Conservation (phyloP, 2,329 filamentous ascomycete species). For the Ophiosphaerella korrae region DNA sequence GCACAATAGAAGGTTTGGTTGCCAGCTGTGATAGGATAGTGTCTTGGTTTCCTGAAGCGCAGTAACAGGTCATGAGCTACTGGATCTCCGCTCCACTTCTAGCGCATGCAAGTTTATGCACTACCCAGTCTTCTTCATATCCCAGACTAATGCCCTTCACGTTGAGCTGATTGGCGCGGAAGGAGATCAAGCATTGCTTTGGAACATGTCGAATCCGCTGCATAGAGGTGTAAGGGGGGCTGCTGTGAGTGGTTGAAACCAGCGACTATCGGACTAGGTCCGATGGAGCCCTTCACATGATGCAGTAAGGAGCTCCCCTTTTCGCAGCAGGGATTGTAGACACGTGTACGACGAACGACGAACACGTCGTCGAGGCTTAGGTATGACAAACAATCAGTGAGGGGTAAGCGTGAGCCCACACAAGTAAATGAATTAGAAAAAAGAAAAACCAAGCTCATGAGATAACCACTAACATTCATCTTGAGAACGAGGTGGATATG, state of each 20-base stretch:
- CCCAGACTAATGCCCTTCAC: background rate
- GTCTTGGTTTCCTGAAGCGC: background rate
- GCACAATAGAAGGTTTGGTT: background rate
- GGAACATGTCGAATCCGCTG: slow-evolving; percentile 14
- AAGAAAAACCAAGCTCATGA: too few species aligned
- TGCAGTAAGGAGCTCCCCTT: background rate
- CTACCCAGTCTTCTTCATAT: slow-evolving; percentile 1
- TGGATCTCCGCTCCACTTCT: slow-evolving; percentile 5
- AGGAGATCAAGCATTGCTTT: slow-evolving; percentile 10
- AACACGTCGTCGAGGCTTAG: slow-evolving; percentile 1
- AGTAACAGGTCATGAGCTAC: slow-evolving; percentile 1
- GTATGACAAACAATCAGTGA: slow-evolving; percentile 1
- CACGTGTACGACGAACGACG: slow-evolving; percentile 18
- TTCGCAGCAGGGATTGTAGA: slow-evolving; percentile 11
- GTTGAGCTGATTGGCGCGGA: background rate
- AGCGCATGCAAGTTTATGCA: slow-evolving; percentile 6
- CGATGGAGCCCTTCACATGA: background rate
- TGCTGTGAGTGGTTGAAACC: slow-evolving; percentile 28
- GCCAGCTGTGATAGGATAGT: slow-evolving; percentile 1
- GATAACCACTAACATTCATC: too few species aligned
- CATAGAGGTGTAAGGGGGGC: slow-evolving; percentile 30
- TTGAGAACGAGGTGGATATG: too few species aligned
- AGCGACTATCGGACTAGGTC: background rate
- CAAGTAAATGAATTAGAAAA: too few species aligned
- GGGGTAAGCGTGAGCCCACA: background rate